A percentile compares a stretch with the other conserved stretches of the same genome.
These are phyloP conservation scores for bread wheat (Triticum aestivum) DNA, from an alignment of 176 grass and related monocot species.

Conservation along the genomic window IWGSC_CS_RefSeq_v2.1 NC_057795.1:93459677-93460176, in stretches of 20 bases:
- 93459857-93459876: conserved; percentile 65
- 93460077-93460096: conserved; percentile 46
- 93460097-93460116: conserved; percentile 83
- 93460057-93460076: background rate
- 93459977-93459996: background rate
- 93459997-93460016: background rate
- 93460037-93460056: background rate
- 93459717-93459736: conserved; percentile 13
- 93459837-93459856: conserved; percentile 84
- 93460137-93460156: conserved; percentile 92
- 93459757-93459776: background rate
- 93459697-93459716: conserved; percentile 27
- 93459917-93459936: conserved; percentile 76
- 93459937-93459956: conserved; percentile 46
- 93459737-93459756: background rate
- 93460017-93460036: no score
- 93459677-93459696: conserved; percentile 15
- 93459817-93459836: conserved; percentile 71
- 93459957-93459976: background rate
- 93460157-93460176: conserved; percentile 75
- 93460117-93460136: conserved; percentile 96
- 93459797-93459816: conserved; percentile 35
- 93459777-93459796: background rate
- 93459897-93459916: conserved; percentile 79
- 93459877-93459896: conserved; percentile 64